Evolutionary conservation across 2,329 filamentous ascomycete genomes (phyloP), one percentile per base, ranked within the genome.

Genomic region (Teratosphaeria zuluensis): DNA sequence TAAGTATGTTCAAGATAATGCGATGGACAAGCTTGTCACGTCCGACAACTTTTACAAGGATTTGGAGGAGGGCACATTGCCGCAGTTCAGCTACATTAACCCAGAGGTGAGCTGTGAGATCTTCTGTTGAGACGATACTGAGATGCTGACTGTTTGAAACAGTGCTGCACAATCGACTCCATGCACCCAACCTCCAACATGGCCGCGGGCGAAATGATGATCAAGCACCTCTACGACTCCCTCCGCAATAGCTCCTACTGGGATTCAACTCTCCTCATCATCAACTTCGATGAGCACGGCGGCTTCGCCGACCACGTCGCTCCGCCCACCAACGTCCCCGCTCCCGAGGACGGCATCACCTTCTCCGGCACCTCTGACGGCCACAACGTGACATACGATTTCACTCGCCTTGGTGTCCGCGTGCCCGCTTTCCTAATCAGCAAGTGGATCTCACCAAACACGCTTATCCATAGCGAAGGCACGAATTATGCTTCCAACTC

Each of bases 161-260:
- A 60, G 35, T 14, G 35, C 35, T 42, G 35, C 35, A 14, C 61
- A 3, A 60, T 58, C 54, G 58, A 60, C 31, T 74, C 72, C 2
- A 75, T 76, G 71, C 73, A 75, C 59, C 74, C 73, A 1, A 71
- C 68, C n/a, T 70, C 67, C 54, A 72, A 70, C 57, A 72, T 73
- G 65, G 69, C 73, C 16, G 67, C 71, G 4, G 74, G 73, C 28
- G 72, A 74, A 57, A 65, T 69, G 56, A 68, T 75, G 65, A 68
- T 75, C 62, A 76, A 76, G 63, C 71, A 75, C 58, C 54, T 75
- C n/a, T 76, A 75, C 62, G 73, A 76, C 59, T 70, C 72, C n/a
- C 61, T 76, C n/a, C 72, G 74, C 51, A 62, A 65, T n/a, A 74
- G 71, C 6, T 60, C 70, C 55, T 74, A 75, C 64, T 75, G 74